Evolutionary conservation across 1,139 yeast species (phyloP).

Genomic region (Saccharomyces pastorianus): DNA sequence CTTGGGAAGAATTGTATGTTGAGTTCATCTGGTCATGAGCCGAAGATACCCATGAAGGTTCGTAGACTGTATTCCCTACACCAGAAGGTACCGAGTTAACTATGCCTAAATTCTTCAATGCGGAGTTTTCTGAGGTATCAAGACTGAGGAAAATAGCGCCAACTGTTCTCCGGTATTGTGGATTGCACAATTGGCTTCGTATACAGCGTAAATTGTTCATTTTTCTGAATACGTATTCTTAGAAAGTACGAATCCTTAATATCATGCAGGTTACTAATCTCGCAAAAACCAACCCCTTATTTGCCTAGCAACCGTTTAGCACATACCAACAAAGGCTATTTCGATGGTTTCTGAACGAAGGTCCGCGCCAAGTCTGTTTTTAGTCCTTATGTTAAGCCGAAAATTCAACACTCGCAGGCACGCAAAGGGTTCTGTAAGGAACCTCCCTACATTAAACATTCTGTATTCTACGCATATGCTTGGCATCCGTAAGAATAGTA

Average conservation of each 20-base stretch:
- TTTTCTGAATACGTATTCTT: background rate
- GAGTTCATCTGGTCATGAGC: background rate
- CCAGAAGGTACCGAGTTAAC: background rate
- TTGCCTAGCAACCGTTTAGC: background rate
- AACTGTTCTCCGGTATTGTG: background rate
- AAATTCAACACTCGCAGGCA: background rate
- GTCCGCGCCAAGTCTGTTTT: background rate
- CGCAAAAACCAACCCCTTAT: background rate
- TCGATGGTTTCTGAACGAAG: background rate
- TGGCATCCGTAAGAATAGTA: background rate
- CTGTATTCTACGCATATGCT: background rate
- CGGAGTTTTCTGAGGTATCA: background rate
- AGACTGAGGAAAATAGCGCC: background rate
- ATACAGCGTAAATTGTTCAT: background rate
- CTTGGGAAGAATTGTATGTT: background rate
- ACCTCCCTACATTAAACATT: background rate
- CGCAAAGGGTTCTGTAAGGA: background rate
- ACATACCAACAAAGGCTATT: background rate
- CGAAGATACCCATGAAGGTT: background rate
- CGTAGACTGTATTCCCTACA: background rate
- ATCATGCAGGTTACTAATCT: background rate
- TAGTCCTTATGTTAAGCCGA: background rate
- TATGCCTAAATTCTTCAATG: background rate
- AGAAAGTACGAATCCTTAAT: background rate
- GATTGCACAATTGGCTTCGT: background rate